These are phyloP conservation scores for Allantophomopsis cytisporea DNA, from an alignment of 2,329 filamentous ascomycete species.

Conservation along the genomic window DNA sequence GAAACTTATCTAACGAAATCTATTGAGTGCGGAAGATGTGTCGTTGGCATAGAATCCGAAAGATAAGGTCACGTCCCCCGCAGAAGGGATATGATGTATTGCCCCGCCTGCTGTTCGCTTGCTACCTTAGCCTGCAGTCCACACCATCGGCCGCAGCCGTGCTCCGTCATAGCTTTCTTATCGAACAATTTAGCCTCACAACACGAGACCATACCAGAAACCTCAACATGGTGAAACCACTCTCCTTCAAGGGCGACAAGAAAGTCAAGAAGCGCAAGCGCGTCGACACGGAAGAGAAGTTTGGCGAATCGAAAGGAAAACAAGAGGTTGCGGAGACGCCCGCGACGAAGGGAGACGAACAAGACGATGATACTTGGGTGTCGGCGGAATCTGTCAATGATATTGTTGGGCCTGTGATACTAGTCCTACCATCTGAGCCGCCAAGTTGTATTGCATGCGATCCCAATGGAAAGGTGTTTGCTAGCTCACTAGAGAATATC, in stretches of 20 bases:
- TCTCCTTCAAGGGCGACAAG: constrained; percentile 96
- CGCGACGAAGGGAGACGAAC: constrained; percentile 26
- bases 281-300: constrained; percentile 29
- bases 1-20: too few relatives aligned
- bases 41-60: too few relatives aligned
- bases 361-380: constrained; percentile 83
- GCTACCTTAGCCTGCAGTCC: background rate
- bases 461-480: constrained; percentile 74
- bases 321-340: constrained; percentile 2
- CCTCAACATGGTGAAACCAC: constrained; percentile 64
- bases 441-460: constrained; percentile 74
- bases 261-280: constrained; percentile 88
- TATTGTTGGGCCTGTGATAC: constrained; percentile 67
- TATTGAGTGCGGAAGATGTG: too few relatives aligned
- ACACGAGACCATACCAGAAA: constrained; percentile 7
- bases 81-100: too few relatives aligned
- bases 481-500: constrained; percentile 72
- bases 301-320: constrained; percentile 19
- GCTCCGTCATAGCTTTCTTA: too few relatives aligned
- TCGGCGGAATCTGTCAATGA: constrained; percentile 64
- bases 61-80: too few relatives aligned
- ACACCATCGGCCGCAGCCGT: too few relatives aligned
- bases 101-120: background rate
- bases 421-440: constrained; percentile 66
- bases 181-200: too few relatives aligned